These are phyloP conservation scores for Aspergillus sp. DNA, from an alignment of 2,329 filamentous ascomycete genomes.

Conservation along the genomic window DNA sequence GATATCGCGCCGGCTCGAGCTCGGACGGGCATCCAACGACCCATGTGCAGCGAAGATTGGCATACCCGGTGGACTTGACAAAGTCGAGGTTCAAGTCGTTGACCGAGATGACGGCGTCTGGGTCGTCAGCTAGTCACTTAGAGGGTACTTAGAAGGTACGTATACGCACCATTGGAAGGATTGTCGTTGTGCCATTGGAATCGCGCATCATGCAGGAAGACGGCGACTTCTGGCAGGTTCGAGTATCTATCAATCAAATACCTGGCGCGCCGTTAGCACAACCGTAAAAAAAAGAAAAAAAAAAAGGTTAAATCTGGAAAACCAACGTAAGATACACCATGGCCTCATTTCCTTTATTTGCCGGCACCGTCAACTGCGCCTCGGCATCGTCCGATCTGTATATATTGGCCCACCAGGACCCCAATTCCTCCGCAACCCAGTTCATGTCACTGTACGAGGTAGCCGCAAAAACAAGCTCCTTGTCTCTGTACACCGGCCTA, in stretches of 20 bases:
- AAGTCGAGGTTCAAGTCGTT: constrained; percentile 41
- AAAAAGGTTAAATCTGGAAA: not conserved
- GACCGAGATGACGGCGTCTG: constrained; percentile 30
- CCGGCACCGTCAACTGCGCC: constrained; percentile 33
- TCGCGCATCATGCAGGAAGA: constrained; percentile 35
- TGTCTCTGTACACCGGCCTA: constrained; percentile 1
- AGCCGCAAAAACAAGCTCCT: constrained; percentile 14
- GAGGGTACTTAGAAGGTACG: not conserved
- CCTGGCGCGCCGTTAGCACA: constrained; percentile 2
- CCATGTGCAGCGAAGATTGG: constrained; percentile 47
- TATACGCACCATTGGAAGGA: constrained; percentile 14
- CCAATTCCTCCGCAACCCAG: constrained; percentile 12
- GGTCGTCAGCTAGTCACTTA: too few species aligned
- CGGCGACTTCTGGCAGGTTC: constrained; percentile 29
- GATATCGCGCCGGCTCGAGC: constrained; percentile 22
- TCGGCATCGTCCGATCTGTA: constrained; percentile 35
- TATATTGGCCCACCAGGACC: constrained; percentile 17
- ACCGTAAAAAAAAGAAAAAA: not conserved
- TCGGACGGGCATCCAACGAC: constrained; percentile 27
- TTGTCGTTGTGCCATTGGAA: constrained; percentile 35
- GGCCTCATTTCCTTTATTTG: constrained; percentile 41
- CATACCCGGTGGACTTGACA: constrained; percentile 45
- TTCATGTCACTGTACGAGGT: constrained; percentile 13
- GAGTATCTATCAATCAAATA: constrained; percentile 24
- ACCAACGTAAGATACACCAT: constrained; percentile 42